Base-by-base conservation (phyloP, 495 filamentous ascomycete species). In the Penicillium samsonianum region DNA sequence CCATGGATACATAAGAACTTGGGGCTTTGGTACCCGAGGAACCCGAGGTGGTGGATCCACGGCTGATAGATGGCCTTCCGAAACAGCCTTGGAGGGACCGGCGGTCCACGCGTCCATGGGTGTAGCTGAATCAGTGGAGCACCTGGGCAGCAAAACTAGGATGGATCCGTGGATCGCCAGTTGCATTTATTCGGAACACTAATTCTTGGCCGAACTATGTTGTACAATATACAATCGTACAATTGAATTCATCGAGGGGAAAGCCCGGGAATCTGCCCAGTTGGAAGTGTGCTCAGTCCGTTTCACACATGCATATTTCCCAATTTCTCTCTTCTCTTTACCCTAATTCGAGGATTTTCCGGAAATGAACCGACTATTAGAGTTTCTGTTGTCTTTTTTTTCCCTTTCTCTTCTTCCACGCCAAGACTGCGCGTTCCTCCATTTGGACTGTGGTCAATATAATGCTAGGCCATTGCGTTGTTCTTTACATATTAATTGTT, bases 121-220 rank as follows among this genome's bases (percentile, higher is more conserved):
- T 31, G 30, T 14, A 33, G 30, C 30, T 33, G 30, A 33, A 33
- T 14, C 30, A 33, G 11, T 33, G 30, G 30, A 4, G 30, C n/a
- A n/a, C n/a, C n/a, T n/a, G n/a, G n/a, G n/a, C n/a, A n/a, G n/a
- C 4, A 4, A 25, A 30, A 37, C 14, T n/a, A 37, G 30, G 5
- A 37, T 35, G 14, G 10, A 33, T 4, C 30, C 30, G 12, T 33
- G 30, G 30, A 44, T 60, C 47, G 25, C 22, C 45, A 19, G 16
- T 53, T 22, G 28, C 58, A 50, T 51, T 33, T 57, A 62, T 65
- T 22, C 57, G 55, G 58, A 48, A 59, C 61, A 56, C 61, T 65
- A 62, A 58, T 55, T 64, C 61, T 58, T 51, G 54, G 37, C 38
- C 46, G 26, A 33, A 14, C 11, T 1, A 14, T 4, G 33, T 14